Conservation (phyloP, 139 green algal genomes). For the Ettlia oleoabundans region DNA sequence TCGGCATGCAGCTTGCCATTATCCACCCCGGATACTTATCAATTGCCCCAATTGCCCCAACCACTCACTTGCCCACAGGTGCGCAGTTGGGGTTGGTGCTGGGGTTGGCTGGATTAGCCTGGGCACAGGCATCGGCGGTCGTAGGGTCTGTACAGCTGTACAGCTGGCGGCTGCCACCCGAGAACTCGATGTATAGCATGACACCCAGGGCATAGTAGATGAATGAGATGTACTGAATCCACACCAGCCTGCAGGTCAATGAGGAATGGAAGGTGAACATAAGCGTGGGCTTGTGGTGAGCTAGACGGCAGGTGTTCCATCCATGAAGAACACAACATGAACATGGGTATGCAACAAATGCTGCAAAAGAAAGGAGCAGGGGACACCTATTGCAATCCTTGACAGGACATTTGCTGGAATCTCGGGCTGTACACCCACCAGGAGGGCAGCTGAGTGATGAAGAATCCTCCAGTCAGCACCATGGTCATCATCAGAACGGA, state of each 20-base stretch:
- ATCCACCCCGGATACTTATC: neutral
- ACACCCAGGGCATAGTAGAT: constrained; percentile 58
- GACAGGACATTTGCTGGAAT: too few species aligned
- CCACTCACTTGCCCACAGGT: constrained; percentile 21
- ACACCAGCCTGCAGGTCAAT: constrained; percentile 43
- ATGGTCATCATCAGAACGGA: constrained; percentile 73
- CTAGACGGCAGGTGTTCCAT: neutral
- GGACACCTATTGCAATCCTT: too few species aligned
- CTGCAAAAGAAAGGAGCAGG: too few species aligned
- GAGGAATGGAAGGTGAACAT: too few species aligned
- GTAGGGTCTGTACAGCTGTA: constrained; percentile 38
- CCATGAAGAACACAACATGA: too few species aligned
- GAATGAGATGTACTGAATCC: constrained; percentile 69
- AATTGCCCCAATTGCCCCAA: neutral
- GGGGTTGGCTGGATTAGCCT: neutral
- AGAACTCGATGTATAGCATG: constrained; percentile 41
- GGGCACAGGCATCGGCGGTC: constrained; percentile 19
- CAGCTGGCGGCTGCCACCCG: constrained; percentile 19
- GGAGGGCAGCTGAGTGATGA: constrained; percentile 49
- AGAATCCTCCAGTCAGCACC: constrained; percentile 55
- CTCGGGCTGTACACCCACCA: constrained; percentile 19
- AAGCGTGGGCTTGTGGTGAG: too few species aligned
- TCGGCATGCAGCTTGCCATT: too few species aligned
- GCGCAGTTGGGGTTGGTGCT: constrained; percentile 24
- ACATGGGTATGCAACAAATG: too few species aligned